Evolutionary conservation across 2,329 filamentous ascomycete genomes (phyloP).

Genomic region (Colletotrichum brevisporum): DNA sequence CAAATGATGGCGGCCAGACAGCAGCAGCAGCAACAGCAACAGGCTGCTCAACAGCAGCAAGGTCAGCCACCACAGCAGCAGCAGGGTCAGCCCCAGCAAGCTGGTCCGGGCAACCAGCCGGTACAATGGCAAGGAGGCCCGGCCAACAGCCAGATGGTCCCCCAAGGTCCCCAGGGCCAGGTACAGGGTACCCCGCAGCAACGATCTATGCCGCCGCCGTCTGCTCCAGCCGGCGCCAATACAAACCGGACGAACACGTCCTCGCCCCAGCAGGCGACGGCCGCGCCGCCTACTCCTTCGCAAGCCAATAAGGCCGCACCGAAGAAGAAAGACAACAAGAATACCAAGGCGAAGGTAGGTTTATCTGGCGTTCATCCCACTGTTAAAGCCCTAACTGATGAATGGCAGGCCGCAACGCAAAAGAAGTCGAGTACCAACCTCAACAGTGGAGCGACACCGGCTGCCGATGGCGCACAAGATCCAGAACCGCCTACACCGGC

Average conservation of each 20-base stretch:
- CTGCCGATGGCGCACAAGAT: constrained; percentile 68
- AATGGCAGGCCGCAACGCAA: constrained; percentile 65
- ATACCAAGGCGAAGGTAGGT: constrained; percentile 77
- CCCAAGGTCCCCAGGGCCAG: constrained; percentile 62
- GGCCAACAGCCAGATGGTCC: constrained; percentile 58
- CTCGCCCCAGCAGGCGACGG: constrained; percentile 74
- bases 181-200: constrained; percentile 81
- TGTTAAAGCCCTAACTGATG: not conserved
- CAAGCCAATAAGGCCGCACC: constrained; percentile 80
- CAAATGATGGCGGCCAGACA: constrained; percentile 70
- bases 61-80: constrained; percentile 57
- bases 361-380: not conserved
- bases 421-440: constrained; percentile 74
- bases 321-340: constrained; percentile 82
- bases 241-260: constrained; percentile 69
- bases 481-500: constrained; percentile 72
- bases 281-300: constrained; percentile 82
- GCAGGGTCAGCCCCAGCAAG: constrained; percentile 51
- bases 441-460: constrained; percentile 69
- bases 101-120: constrained; percentile 56
- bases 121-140: constrained; percentile 64
- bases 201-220: constrained; percentile 77
- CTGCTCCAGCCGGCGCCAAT: constrained; percentile 68
- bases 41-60: constrained; percentile 69
- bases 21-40: constrained; percentile 51